These are phyloP conservation scores for Microbotryomycetes sp. DNA, from an alignment of 1,284 basidiomycete species.

Conservation along the genomic window DNA sequence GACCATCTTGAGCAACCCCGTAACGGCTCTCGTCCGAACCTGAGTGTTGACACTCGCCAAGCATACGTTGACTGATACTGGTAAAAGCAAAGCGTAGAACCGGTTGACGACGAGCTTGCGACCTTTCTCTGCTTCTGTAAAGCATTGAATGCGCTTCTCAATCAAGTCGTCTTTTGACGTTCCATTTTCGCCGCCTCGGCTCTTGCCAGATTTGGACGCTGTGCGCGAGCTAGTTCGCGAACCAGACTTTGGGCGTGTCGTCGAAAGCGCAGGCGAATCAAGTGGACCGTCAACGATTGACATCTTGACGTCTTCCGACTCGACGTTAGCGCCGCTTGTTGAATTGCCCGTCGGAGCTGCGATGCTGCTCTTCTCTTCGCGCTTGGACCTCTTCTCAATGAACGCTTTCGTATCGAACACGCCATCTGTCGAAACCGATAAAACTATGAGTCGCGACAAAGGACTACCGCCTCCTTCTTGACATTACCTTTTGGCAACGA, in stretches of 20 bases:
- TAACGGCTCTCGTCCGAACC: conserved; percentile 77
- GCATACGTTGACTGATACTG: conserved; percentile 89
- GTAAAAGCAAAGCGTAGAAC: conserved; percentile 76
- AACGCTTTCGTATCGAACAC: conserved; percentile 35
- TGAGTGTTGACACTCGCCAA: conserved; percentile 81
- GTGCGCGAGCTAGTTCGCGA: not conserved
- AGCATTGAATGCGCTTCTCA: conserved; percentile 46
- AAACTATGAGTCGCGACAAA: conserved; percentile 29
- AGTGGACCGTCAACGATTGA: conserved; percentile 5
- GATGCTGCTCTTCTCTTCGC: not conserved
- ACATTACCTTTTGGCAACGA: conserved; percentile 83
- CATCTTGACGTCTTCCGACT: conserved; percentile 24
- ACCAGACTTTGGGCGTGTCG: not conserved
- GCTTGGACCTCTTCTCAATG: conserved; percentile 13
- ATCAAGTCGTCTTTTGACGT: conserved; percentile 37
- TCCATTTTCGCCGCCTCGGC: not conserved
- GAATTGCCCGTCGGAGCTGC: not conserved
- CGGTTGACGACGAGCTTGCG: conserved; percentile 53
- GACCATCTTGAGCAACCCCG: conserved; percentile 76
- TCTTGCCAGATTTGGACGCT: not conserved
- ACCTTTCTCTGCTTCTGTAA: conserved; percentile 46
- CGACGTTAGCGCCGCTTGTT: not conserved
- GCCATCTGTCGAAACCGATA: conserved; percentile 21
- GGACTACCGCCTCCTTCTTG: conserved; percentile 9
- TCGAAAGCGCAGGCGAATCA: not conserved